Percentiles rank a stretch among this genome's conserved stretches.
phyloP scores from a whole-genome alignment of 208 protist species.

The Strigomonas galati region DNA sequence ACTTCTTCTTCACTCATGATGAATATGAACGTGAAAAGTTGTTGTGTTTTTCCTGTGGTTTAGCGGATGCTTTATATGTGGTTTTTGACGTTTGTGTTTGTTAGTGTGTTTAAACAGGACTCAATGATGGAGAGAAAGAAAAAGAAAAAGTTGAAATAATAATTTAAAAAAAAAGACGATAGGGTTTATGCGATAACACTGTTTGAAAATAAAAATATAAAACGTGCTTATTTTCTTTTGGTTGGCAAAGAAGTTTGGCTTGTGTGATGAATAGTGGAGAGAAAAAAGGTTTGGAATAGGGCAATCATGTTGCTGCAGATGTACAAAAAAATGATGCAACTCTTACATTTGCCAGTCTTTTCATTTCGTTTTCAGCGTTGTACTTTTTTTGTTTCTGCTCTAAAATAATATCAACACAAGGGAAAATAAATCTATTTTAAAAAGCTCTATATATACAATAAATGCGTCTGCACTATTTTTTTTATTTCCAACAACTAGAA shows the following conservation, averaged over 20 bases:
- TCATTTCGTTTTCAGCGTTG: too few relatives aligned
- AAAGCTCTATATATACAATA: too few relatives aligned
- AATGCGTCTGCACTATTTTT: too few relatives aligned
- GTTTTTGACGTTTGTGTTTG: conserved; percentile 14
- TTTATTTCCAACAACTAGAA: too few relatives aligned
- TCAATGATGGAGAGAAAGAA: background rate
- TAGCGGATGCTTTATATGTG: conserved; percentile 12
- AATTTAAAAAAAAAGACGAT: background rate
- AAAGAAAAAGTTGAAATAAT: background rate
- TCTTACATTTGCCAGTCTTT: background rate
- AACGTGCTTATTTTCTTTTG: background rate
- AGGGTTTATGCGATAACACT: background rate
- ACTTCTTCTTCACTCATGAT: conserved; percentile 5
- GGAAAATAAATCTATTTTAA: too few relatives aligned
- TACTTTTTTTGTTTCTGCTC: too few relatives aligned
- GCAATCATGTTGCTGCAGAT: too few relatives aligned
- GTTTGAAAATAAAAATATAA: background rate
- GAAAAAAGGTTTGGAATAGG: too few relatives aligned
- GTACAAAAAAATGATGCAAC: background rate
- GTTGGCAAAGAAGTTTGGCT: too few relatives aligned
- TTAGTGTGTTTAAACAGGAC: background rate
- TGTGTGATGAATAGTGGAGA: too few relatives aligned
- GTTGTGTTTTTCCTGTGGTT: background rate
- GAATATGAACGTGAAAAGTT: conserved; percentile 1
- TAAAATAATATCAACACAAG: background rate